Evolutionary conservation across 306 rosid species (phyloP).

Genomic region (Citrullus mucosospermus): DNA sequence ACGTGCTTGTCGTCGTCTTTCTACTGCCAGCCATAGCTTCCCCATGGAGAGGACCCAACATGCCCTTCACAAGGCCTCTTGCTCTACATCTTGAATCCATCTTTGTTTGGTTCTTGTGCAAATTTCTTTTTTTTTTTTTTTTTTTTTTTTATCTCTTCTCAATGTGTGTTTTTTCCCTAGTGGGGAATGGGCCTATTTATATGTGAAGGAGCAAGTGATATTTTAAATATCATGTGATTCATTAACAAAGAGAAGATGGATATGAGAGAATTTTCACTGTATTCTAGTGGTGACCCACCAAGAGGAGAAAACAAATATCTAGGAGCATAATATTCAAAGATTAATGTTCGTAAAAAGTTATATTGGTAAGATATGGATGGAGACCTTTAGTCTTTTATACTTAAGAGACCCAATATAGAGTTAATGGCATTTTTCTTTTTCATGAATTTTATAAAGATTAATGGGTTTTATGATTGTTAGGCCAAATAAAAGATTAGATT

Average conservation of each 20-base stretch:
- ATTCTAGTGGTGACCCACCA: slow-evolving; percentile 1
- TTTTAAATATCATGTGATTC: background rate
- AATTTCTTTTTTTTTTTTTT: no score
- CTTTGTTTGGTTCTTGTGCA: background rate
- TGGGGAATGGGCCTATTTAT: background rate
- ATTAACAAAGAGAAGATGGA: background rate
- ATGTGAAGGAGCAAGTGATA: background rate
- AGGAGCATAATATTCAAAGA: slow-evolving; percentile 1
- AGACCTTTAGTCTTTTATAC: background rate
- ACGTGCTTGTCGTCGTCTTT: background rate
- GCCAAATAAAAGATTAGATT: background rate
- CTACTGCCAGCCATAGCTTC: background rate
- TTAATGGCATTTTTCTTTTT: background rate
- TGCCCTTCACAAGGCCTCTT: background rate
- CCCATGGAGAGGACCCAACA: background rate
- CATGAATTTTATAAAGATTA: background rate
- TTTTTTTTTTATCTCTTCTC: background rate
- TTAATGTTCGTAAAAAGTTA: background rate
- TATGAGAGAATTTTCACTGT: background rate
- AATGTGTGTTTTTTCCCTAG: background rate
- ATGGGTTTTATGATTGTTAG: background rate
- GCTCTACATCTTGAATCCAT: background rate
- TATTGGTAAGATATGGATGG: background rate
- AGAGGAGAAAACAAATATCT: background rate
- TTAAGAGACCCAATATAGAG: background rate